Conservation (phyloP, 140 eudicot species). For the Flaveria floridana region DNA sequence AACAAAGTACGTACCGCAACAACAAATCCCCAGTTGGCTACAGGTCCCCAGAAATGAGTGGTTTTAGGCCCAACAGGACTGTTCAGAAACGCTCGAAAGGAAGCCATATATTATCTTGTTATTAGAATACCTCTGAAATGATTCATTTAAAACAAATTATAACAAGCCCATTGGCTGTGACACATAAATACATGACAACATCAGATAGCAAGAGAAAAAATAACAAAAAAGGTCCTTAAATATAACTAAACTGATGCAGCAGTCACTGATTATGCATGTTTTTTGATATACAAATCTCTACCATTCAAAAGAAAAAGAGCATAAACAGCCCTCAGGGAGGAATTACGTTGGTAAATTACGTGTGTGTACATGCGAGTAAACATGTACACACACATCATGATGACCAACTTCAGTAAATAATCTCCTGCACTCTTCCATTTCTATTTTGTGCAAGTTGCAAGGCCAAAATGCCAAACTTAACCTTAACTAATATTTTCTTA, state of each 20-base stretch:
- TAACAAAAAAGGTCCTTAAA: neutral
- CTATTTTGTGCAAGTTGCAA: neutral
- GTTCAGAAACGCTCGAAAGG: constrained; percentile 78
- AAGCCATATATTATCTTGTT: constrained; percentile 51
- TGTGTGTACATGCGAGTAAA: too few relatives aligned
- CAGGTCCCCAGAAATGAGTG: constrained; percentile 92
- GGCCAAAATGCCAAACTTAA: neutral
- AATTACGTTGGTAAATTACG: too few relatives aligned
- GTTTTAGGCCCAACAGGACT: constrained; percentile 99
- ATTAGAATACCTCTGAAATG: constrained; percentile 30
- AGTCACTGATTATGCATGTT: neutral
- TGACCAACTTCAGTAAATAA: neutral
- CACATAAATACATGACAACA: neutral
- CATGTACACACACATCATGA: neutral
- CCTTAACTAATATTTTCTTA: neutral
- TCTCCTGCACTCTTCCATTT: neutral
- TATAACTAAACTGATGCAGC: neutral
- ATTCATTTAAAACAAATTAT: constrained; percentile 2
- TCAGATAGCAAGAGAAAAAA: neutral
- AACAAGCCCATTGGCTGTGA: constrained; percentile 9
- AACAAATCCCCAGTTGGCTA: constrained; percentile 87
- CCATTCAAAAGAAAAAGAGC: neutral
- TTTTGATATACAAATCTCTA: neutral
- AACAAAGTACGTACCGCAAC: constrained; percentile 59
- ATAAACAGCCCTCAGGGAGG: neutral